Conservation (phyloP, 2,329 filamentous ascomycete species). For the Nectriaceae sp. region DNA sequence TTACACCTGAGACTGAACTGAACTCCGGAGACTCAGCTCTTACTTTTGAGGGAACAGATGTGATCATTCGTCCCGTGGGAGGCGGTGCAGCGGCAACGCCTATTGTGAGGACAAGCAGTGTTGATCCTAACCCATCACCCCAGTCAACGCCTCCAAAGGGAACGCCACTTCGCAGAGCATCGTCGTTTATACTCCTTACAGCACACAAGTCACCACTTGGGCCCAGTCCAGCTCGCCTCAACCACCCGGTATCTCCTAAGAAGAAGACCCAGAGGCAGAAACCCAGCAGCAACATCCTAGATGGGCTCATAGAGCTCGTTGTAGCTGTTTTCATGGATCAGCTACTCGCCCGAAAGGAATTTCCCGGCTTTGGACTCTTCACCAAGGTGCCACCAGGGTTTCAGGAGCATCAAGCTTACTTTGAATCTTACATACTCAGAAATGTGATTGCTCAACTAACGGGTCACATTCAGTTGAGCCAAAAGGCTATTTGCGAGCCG, state of each 20-base stretch:
- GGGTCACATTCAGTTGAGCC: constrained; percentile 69
- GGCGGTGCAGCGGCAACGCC: constrained; percentile 61
- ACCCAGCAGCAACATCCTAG: constrained; percentile 70
- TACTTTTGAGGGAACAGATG: constrained; percentile 83
- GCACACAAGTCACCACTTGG: constrained; percentile 62
- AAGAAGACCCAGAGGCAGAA: constrained; percentile 51
- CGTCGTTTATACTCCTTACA: constrained; percentile 88
- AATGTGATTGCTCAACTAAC: constrained; percentile 72
- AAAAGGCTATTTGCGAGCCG: constrained; percentile 75
- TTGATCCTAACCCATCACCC: constrained; percentile 51
- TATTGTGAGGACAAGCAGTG: constrained; percentile 71
- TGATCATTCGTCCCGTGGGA: constrained; percentile 75
- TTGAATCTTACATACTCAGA: constrained; percentile 85
- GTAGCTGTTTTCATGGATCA: constrained; percentile 84
- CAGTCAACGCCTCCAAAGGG: constrained; percentile 52
- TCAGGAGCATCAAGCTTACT: constrained; percentile 91
- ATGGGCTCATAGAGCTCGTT: constrained; percentile 76
- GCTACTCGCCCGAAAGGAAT: constrained; percentile 83
- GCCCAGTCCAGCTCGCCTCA: constrained; percentile 64
- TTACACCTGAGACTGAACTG: constrained; percentile 84
- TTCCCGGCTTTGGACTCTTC: constrained; percentile 82
- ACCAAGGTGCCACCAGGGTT: constrained; percentile 89
- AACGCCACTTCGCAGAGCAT: constrained; percentile 73
- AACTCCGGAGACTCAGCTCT: constrained; percentile 78
- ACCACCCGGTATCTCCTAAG: constrained; percentile 36